phyloP scores from a whole-genome alignment of 768 basidiomycete species.

The Mycena alexandri region DNA sequence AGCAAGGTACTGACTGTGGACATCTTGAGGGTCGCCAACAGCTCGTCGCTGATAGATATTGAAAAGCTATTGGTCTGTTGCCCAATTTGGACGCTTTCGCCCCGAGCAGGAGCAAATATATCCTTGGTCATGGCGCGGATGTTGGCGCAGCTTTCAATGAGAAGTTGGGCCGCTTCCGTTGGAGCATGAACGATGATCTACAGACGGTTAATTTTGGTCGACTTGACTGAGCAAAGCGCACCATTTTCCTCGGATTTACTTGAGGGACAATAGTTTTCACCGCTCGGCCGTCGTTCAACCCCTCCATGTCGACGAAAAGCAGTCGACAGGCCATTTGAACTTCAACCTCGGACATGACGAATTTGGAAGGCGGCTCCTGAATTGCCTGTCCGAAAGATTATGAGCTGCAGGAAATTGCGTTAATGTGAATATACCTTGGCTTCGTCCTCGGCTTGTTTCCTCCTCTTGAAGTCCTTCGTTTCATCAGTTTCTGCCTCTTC shows the following conservation, averaged over 20 bases:
- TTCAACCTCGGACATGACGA: constrained; percentile 78
- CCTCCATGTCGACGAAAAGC: constrained; percentile 96
- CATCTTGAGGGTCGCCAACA: constrained; percentile 84
- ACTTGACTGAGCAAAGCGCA: constrained; percentile 47
- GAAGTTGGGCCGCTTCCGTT: constrained; percentile 70
- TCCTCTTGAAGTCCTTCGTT: constrained; percentile 75
- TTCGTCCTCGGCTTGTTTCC: constrained; percentile 82
- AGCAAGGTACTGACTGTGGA: constrained; percentile 74
- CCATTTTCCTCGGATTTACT: constrained; percentile 96
- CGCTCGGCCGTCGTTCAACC: constrained; percentile 95
- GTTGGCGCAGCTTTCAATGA: constrained; percentile 85
- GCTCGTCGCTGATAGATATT: constrained; percentile 91
- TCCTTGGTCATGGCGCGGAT: constrained; percentile 94
- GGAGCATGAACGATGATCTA: constrained; percentile 93
- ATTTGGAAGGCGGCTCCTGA: constrained; percentile 93
- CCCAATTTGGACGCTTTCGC: constrained; percentile 91
- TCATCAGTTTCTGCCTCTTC: constrained; percentile 91
- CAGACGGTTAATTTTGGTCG: not conserved
- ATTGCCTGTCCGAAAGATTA: constrained; percentile 58
- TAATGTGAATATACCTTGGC: constrained; percentile 67
- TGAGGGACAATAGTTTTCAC: constrained; percentile 97
- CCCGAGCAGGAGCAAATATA: constrained; percentile 81
- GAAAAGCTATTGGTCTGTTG: constrained; percentile 97
- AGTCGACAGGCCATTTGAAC: constrained; percentile 89
- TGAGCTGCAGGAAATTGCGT: not conserved